A percentile compares a stretch with the other conserved stretches of the same genome.
Evolutionary conservation across 768 basidiomycete species (phyloP).

Genomic region (Hortiboletus flavorubellus): DNA sequence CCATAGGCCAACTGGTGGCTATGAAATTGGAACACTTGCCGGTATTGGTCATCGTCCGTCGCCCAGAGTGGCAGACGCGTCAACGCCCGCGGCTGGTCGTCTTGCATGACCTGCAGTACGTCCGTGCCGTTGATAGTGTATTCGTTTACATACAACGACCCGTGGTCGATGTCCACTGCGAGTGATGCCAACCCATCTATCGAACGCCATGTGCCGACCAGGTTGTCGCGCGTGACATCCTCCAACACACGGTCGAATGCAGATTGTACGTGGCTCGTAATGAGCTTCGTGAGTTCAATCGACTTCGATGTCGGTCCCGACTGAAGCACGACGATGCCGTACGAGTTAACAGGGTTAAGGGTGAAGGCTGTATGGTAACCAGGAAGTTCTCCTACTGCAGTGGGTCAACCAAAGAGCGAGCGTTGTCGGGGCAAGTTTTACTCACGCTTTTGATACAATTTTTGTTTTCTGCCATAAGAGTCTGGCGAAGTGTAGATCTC

Average conservation of each 20-base stretch:
- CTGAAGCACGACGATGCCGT: constrained; percentile 40
- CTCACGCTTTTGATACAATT: constrained; percentile 22
- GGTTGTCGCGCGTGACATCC: constrained; percentile 22
- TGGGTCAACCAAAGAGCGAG: neutral
- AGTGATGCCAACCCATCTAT: constrained; percentile 28
- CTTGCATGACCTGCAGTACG: constrained; percentile 34
- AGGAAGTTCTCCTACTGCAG: constrained; percentile 36
- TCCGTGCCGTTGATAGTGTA: constrained; percentile 35
- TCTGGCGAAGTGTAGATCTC: constrained; percentile 35
- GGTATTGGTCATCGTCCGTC: constrained; percentile 40
- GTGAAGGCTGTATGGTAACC: constrained; percentile 41
- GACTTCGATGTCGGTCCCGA: constrained; percentile 37
- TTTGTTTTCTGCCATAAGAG: constrained; percentile 34
- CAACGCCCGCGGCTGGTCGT: neutral
- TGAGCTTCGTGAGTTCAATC: constrained; percentile 30
- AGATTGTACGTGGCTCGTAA: constrained; percentile 33
- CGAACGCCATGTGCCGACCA: constrained; percentile 36
- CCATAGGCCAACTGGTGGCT: neutral
- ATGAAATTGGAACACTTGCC: constrained; percentile 15
- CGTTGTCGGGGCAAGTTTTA: neutral
- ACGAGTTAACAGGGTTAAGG: constrained; percentile 38
- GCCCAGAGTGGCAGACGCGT: constrained; percentile 31
- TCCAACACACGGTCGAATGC: constrained; percentile 34
- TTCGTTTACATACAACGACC: constrained; percentile 29
- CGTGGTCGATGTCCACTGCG: constrained; percentile 29